These are phyloP conservation scores for Carpinus fangiana DNA, from an alignment of 306 rosid genomes.

Conservation along the genomic window DNA sequence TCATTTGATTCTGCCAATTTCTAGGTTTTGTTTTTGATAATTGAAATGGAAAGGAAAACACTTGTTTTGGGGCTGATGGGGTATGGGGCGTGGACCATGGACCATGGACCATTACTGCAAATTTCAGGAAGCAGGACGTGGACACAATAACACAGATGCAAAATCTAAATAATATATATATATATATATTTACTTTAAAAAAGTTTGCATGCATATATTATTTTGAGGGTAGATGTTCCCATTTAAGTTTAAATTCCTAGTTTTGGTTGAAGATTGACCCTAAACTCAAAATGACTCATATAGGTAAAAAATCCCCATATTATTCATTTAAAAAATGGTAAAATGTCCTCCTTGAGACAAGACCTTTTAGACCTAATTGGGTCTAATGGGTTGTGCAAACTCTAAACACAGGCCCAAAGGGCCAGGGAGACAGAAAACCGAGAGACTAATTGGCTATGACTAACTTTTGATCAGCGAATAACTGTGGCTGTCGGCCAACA, in stretches of 20 bases:
- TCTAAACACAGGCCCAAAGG: neutral
- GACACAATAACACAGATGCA: neutral
- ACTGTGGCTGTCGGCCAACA: neutral
- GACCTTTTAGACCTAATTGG: neutral
- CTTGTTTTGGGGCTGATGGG: neutral
- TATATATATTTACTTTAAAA: neutral
- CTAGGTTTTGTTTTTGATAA: neutral
- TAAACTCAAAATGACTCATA: neutral
- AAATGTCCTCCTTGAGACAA: neutral
- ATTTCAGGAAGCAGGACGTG: neutral
- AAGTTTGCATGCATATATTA: neutral
- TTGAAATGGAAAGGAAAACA: neutral
- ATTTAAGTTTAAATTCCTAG: neutral
- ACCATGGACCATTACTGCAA: neutral
- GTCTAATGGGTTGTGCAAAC: neutral
- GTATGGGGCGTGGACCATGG: neutral
- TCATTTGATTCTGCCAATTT: conserved; percentile 2
- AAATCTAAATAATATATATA: neutral
- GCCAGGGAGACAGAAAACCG: neutral
- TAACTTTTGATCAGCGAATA: neutral
- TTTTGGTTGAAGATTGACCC: neutral
- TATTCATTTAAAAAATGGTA: too few relatives aligned
- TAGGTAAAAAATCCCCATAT: too few relatives aligned
- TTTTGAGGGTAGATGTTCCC: neutral
- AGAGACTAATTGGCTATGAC: neutral